Conservation (phyloP, 768 basidiomycete species). For the Mycena leptocephala region DNA sequence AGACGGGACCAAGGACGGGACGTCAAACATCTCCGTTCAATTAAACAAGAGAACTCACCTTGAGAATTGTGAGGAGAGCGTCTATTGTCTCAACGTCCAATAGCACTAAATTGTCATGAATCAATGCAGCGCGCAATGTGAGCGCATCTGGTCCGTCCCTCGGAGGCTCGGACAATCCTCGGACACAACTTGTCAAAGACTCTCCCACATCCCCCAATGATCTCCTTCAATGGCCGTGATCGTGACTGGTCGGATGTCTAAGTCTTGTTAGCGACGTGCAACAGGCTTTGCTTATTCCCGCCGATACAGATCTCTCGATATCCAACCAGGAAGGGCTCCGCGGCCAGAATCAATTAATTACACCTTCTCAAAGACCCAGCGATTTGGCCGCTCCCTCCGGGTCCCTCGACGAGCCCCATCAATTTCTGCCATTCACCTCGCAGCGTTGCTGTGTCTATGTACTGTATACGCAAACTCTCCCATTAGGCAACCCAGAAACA, state of each 20-base stretch:
- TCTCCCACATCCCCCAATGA: neutral
- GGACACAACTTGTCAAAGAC: too few relatives aligned
- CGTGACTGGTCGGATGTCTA: slow-evolving; percentile 13
- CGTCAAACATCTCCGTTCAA: too few relatives aligned
- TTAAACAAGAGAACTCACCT: too few relatives aligned
- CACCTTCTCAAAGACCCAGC: slow-evolving; percentile 2
- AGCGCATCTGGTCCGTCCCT: too few relatives aligned
- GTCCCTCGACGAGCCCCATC: neutral
- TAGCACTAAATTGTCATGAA: too few relatives aligned
- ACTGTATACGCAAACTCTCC: neutral
- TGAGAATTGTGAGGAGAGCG: too few relatives aligned
- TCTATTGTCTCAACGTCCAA: too few relatives aligned
- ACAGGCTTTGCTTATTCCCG: slow-evolving; percentile 11
- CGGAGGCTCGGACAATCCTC: too few relatives aligned
- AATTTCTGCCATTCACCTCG: neutral
- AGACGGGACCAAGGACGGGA: neutral
- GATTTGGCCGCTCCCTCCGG: neutral
- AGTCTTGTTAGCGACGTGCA: slow-evolving; percentile 9
- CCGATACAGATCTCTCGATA: slow-evolving; percentile 11
- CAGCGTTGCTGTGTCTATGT: neutral
- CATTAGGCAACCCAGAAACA: neutral
- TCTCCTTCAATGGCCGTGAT: slow-evolving; percentile 13
- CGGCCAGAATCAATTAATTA: slow-evolving; percentile 7
- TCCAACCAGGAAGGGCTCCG: slow-evolving; percentile 6
- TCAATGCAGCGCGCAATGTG: too few relatives aligned